Evolutionary conservation across 176 grass and related monocot species (phyloP), one percentile per base, ranked within the genome.

Genomic region (bread wheat (Triticum aestivum)): DNA sequence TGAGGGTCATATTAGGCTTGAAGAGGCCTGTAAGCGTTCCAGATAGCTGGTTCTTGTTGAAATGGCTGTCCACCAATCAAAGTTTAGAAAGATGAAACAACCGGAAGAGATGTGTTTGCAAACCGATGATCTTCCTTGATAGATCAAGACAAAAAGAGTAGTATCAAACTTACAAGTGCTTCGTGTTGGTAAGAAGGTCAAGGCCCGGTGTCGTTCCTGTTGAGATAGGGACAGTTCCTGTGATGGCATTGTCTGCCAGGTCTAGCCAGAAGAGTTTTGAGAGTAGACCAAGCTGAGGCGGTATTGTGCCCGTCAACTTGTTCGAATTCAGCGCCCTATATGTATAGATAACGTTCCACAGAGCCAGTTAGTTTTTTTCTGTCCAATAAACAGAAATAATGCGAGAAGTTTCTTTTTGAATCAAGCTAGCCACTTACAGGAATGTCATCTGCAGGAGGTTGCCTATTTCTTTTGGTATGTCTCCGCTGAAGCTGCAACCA

Each of bases 281-380:
- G 45, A 92, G 87, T 44, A 86, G 14, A 15, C 90, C 90, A 18
- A 92, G 59, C 2, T 9, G 49, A 15, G 90, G 1, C 0, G 90
- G 90, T 84, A 92, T 89, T 41, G 20, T 68, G 18, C 87, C 90
- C 8, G 84, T 70, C 42, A 92, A 92, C 47, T 87, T 47, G 90
- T 92, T 92, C 7, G 79, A 89, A 79, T 92, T 92, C 75, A 92
- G 69, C 9, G 90, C 90, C 32, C 90, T 92, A 7, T 12, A 80
- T 41, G 9, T 21, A 59, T 59, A 2, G 59, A 79, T 18, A 61
- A 86, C 29, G 14, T 3, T 37, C 2, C 1, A n/a, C 6, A 65
- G 1, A 69, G 78, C 30, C 18, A 54, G 52, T 82, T 65, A 65
- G 13, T 39, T 81, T 82, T 81, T 82, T 29, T n/a, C 24, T 65